Evolutionary conservation across 2,329 filamentous ascomycete species (phyloP), one percentile per base, ranked within the genome.

Genomic region (Cladosporium austrohemisphaericum): DNA sequence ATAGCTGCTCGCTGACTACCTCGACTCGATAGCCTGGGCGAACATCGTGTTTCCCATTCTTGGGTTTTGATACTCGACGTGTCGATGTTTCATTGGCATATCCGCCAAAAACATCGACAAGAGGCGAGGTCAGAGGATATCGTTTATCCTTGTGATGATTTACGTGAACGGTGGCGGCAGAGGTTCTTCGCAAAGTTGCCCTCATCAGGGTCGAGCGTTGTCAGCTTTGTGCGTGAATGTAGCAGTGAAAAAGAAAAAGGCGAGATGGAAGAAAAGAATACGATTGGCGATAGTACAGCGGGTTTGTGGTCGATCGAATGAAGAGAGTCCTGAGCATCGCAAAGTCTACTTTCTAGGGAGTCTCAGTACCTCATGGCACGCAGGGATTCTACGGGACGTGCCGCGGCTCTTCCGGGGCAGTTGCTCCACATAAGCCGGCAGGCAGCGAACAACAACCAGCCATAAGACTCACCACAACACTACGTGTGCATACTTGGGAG

Each of bases 1-100:
- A 75, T 44, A 75, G 63, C n/a, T 61, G 54, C 36, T 68, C 63
- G 64, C 68, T 74, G 59, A 74, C 70, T 55, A 74, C 61, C 28
- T 65, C 58, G 16, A 53, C 28, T 10, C 53, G 52, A 29, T 37
- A 23, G 37, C 48, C 41, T 16, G 38, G 29, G 13, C 19, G 7
- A 10, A 13, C 28, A 25, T 48, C 28, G 13, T 37, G 26, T 11
- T 23, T 22, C 18, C n/a, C n/a, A n/a, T 29, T 18, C 25, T 22
- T 18, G 16, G 13, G 14, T 29, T 28, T 14, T n/a, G n/a, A n/a
- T 1, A 23, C 7, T 28, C 32, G 44, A 14, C 23, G 25, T 29
- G 5, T 5, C 8, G 44, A 22, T 4, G 14, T 3, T 5, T 18
- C 16, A 14, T 14, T 14, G 18, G n/a, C 18, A 5, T 37, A 47